phyloP scores from a whole-genome alignment of 176 grass and related monocot species.

The Triticum dicoccoides region DNA sequence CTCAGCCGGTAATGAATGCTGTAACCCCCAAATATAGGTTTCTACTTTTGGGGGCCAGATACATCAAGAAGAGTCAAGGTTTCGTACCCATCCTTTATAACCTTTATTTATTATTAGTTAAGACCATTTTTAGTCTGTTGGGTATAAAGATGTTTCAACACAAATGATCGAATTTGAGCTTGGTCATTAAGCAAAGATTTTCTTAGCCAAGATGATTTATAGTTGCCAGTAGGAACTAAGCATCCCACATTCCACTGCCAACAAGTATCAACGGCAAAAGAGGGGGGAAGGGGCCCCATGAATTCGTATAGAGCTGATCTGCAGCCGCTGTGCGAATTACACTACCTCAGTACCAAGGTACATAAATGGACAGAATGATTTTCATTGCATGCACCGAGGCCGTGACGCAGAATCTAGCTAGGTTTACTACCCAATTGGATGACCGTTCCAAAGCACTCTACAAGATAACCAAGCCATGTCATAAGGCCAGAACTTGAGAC shows the following conservation, averaged over 20 bases:
- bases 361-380: neutral
- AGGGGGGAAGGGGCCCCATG: neutral
- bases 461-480: slow-evolving; percentile 10
- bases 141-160: neutral
- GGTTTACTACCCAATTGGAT: neutral
- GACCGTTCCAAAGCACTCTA: neutral
- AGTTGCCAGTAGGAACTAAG: neutral
- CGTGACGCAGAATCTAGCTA: slow-evolving; percentile 7
- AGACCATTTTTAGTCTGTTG: neutral
- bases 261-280: neutral
- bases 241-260: neutral
- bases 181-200: neutral
- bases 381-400: slow-evolving; percentile 5
- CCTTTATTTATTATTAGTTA: no score
- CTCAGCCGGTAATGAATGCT: neutral
- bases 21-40: no score
- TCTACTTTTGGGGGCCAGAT: no score
- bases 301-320: neutral
- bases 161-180: neutral
- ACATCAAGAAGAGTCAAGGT: neutral
- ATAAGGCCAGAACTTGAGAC: slow-evolving; percentile 75
- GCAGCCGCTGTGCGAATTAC: neutral
- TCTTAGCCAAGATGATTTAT: neutral
- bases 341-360: neutral
- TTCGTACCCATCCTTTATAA: neutral